Evolutionary conservation across 1,284 basidiomycete genomes (phyloP).

Genomic region (Ceratobasidium sp.): DNA sequence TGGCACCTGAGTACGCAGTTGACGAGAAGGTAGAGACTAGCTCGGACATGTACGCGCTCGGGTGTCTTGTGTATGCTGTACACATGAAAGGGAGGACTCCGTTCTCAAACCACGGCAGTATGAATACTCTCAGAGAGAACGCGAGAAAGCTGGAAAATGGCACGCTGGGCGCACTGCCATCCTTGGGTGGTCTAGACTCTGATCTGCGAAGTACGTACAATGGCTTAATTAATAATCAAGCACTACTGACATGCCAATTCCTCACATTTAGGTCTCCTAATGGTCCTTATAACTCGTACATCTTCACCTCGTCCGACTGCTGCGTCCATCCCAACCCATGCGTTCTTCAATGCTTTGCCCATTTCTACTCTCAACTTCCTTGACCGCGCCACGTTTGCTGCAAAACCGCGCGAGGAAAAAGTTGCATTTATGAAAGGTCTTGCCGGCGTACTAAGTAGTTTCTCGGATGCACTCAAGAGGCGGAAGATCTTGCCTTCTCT

Average conservation of each 20-base stretch:
- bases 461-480: slow-evolving; percentile 86
- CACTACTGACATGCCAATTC: slow-evolving; percentile 20
- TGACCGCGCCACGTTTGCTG: slow-evolving; percentile 93
- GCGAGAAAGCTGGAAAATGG: slow-evolving; percentile 66
- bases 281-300: slow-evolving; percentile 81
- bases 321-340: slow-evolving; percentile 77
- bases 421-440: slow-evolving; percentile 96
- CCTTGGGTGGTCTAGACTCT: slow-evolving; percentile 71
- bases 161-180: slow-evolving; percentile 51
- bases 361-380: slow-evolving; percentile 97
- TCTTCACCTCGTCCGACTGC: slow-evolving; percentile 80
- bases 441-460: slow-evolving; percentile 81
- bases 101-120: slow-evolving; percentile 86
- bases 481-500: slow-evolving; percentile 94
- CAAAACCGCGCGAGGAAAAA: slow-evolving; percentile 94
- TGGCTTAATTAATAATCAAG: neutral
- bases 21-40: slow-evolving; percentile 87
- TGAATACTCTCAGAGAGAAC: slow-evolving; percentile 82
- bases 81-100: slow-evolving; percentile 81
- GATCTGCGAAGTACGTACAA: slow-evolving; percentile 70
- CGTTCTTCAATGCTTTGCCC: slow-evolving; percentile 96
- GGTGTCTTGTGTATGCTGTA: slow-evolving; percentile 88
- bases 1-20: slow-evolving; percentile 94
- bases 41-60: slow-evolving; percentile 95
- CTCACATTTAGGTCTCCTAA: slow-evolving; percentile 70